Percentiles rank a stretch among this genome's conserved stretches.
Evolutionary conservation across 2,329 filamentous ascomycete genomes (phyloP).

Genomic region (Madurella mycetomatis): DNA sequence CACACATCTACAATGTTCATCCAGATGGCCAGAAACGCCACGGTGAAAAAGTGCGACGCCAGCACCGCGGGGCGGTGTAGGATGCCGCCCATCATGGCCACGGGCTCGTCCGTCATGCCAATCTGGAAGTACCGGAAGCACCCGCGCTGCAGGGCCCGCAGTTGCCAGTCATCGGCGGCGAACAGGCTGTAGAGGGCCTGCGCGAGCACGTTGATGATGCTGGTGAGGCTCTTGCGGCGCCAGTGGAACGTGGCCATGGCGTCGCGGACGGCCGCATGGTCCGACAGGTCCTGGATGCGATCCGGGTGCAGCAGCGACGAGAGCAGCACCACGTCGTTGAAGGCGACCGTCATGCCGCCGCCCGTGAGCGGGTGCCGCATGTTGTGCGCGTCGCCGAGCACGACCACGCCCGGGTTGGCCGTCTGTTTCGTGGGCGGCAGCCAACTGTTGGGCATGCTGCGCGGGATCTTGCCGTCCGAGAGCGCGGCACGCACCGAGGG

Average conservation of each 20-base stretch:
- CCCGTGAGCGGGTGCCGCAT: slow-evolving; percentile 99
- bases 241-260: slow-evolving; percentile 80
- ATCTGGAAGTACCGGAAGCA: slow-evolving; percentile 91
- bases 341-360: slow-evolving; percentile 95
- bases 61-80: slow-evolving; percentile 72
- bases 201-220: slow-evolving; percentile 96
- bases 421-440: slow-evolving; percentile 67
- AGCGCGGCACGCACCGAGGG: slow-evolving; percentile 73
- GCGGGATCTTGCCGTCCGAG: slow-evolving; percentile 69
- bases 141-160: slow-evolving; percentile 76
- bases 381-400: slow-evolving; percentile 94
- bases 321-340: slow-evolving; percentile 84
- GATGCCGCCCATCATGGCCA: slow-evolving; percentile 76
- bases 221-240: slow-evolving; percentile 73
- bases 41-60: slow-evolving; percentile 90
- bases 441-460: slow-evolving; percentile 93
- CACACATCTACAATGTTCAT: slow-evolving; percentile 41
- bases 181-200: slow-evolving; percentile 91
- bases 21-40: slow-evolving; percentile 86
- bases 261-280: slow-evolving; percentile 60
- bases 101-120: slow-evolving; percentile 70
- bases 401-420: slow-evolving; percentile 63
- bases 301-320: slow-evolving; percentile 67
- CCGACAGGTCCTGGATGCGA: slow-evolving; percentile 62
- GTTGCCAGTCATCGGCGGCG: slow-evolving; percentile 72